phyloP scores from a whole-genome alignment of 2,329 filamentous ascomycete genomes.

The Colletotrichum destructivum region DNA sequence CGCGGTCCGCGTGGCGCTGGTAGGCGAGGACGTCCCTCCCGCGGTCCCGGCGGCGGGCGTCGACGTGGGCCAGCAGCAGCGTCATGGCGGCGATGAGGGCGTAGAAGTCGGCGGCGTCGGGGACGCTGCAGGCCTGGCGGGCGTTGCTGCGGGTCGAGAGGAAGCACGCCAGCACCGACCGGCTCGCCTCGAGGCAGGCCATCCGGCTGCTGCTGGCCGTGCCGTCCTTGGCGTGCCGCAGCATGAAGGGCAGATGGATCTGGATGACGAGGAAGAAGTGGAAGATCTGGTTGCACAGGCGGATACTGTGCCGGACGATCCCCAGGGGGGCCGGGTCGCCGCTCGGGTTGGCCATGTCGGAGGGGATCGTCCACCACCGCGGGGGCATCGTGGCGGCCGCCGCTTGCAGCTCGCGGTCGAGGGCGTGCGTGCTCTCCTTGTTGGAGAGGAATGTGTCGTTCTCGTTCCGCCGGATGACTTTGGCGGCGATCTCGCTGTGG shows the following conservation, averaged over 20 bases:
- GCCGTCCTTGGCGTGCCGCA: constrained; percentile 48
- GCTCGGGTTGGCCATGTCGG: constrained; percentile 44
- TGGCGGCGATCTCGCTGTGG: constrained; percentile 51
- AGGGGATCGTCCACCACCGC: constrained; percentile 54
- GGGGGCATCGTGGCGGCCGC: constrained; percentile 50
- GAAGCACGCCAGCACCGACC: constrained; percentile 55
- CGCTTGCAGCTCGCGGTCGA: constrained; percentile 54
- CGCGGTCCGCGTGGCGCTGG: constrained; percentile 58
- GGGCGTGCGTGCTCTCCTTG: constrained; percentile 46
- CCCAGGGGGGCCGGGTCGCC: constrained; percentile 23
- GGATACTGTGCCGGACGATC: constrained; percentile 49
- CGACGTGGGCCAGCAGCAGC: constrained; percentile 55
- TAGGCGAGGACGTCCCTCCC: constrained; percentile 51
- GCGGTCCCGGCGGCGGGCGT: constrained; percentile 45
- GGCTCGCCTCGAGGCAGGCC: constrained; percentile 55
- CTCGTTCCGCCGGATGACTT: constrained; percentile 58
- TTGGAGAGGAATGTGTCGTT: constrained; percentile 44
- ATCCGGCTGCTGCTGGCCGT: constrained; percentile 50
- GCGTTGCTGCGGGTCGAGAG: constrained; percentile 51
- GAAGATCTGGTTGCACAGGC: constrained; percentile 52
- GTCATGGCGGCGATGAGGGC: constrained; percentile 56
- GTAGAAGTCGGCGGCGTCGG: constrained; percentile 55
- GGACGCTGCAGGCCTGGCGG: constrained; percentile 43
- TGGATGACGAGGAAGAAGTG: constrained; percentile 56
- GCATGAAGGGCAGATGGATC: constrained; percentile 58